Conservation (phyloP, 2,329 filamentous ascomycete genomes). For the Dactylonectria estremocensis region DNA sequence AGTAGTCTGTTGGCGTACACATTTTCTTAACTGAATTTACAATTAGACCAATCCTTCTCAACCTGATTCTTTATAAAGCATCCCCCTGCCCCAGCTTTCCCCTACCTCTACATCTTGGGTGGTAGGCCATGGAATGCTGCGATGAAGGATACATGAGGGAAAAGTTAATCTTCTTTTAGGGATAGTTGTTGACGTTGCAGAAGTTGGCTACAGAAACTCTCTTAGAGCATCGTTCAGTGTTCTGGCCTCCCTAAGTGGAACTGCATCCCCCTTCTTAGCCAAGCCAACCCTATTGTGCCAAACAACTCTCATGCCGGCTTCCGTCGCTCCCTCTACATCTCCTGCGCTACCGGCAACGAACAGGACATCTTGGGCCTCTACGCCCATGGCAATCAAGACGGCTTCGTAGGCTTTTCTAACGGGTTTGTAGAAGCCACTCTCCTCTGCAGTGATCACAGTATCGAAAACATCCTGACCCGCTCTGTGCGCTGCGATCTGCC, state of each 20-base stretch:
- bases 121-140: too few species aligned
- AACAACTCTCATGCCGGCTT: slow-evolving; percentile 57
- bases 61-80: too few species aligned
- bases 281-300: slow-evolving; percentile 56
- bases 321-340: slow-evolving; percentile 56
- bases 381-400: slow-evolving; percentile 47
- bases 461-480: slow-evolving; percentile 48
- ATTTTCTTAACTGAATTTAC: too few species aligned
- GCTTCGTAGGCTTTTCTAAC: slow-evolving; percentile 51
- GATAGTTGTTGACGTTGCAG: too few species aligned
- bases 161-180: too few species aligned
- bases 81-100: too few species aligned
- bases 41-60: too few species aligned
- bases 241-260: slow-evolving; percentile 12
- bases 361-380: slow-evolving; percentile 48
- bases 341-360: slow-evolving; percentile 59
- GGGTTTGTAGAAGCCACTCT: slow-evolving; percentile 59
- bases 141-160: too few species aligned
- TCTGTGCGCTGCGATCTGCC: slow-evolving; percentile 44
- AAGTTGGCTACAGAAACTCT: neutral
- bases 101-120: too few species aligned
- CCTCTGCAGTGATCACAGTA: slow-evolving; percentile 55
- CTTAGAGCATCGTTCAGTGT: neutral
- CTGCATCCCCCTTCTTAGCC: slow-evolving; percentile 43
- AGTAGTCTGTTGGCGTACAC: too few species aligned